These are phyloP conservation scores for Fusarium mangiferae DNA, from an alignment of 2,329 filamentous ascomycete species.

Conservation along the genomic window DNA sequence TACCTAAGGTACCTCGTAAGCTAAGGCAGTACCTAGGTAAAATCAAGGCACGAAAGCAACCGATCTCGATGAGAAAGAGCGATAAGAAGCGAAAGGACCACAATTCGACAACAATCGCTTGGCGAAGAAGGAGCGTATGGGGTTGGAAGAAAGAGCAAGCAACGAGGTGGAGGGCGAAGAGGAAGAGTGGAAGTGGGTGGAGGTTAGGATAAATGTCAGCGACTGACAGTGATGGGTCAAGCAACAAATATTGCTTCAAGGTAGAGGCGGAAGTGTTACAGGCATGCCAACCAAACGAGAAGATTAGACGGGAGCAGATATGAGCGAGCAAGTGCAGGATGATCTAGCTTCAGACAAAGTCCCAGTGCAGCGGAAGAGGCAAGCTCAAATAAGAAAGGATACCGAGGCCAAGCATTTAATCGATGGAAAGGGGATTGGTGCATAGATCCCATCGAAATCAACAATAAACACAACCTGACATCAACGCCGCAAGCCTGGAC, in stretches of 20 bases:
- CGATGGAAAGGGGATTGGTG: conserved; percentile 22
- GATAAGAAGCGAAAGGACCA: conserved; percentile 36
- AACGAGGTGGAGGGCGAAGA: not conserved
- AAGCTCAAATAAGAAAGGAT: conserved; percentile 38
- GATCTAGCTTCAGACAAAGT: not conserved
- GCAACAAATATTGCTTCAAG: conserved; percentile 1
- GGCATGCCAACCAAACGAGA: not conserved
- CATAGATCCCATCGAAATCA: conserved; percentile 4
- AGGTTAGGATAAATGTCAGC: conserved; percentile 6
- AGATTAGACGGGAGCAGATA: conserved; percentile 13
- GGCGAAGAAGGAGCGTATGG: conserved; percentile 32
- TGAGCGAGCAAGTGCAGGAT: conserved; percentile 15
- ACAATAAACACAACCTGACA: conserved; percentile 18
- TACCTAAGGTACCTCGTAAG: not conserved
- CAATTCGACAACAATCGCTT: conserved; percentile 13
- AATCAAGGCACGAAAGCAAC: conserved; percentile 15
- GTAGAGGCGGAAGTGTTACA: conserved; percentile 11
- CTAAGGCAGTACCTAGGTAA: not conserved
- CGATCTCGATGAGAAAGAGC: conserved; percentile 31
- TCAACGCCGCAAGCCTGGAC: conserved; percentile 14
- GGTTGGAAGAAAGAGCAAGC: conserved; percentile 15
- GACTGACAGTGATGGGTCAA: conserved; percentile 11
- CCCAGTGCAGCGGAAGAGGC: conserved; percentile 21
- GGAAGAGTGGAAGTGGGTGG: conserved; percentile 1
- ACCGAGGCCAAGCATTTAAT: conserved; percentile 14